Base-by-base conservation (phyloP, 2,329 filamentous ascomycete genomes). In the Lasiodiplodia citricola region DNA sequence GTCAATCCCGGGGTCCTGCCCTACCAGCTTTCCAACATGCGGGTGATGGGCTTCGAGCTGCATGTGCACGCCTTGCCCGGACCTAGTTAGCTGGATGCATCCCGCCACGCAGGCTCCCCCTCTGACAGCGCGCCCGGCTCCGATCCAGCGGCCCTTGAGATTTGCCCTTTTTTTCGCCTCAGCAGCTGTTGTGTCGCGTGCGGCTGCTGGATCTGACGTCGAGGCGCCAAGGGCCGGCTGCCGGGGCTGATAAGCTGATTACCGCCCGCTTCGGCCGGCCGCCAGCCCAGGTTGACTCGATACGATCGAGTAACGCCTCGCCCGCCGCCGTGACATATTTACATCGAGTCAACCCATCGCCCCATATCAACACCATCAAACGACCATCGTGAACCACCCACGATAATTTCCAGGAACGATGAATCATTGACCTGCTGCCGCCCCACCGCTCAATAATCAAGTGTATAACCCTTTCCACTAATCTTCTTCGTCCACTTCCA, bases 301-400 rank as follows among this genome's bases (percentile, higher is more conserved):
- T 64, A 37, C n/a, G 18, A 64, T 52, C 47, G 21, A 23, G 60
- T 64, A 21, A 64, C 8, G 16, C 25, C 44, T 52, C 47, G 60
- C 60, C 44, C 44, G 44, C 60, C 60, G 31, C 21, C 18, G 54
- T 64, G 60, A 64, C 60, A 64, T 52, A 52, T 64, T 64, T 21
- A 11, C 60, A 64, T 64, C 60, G 60, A 64, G 60, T 64, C 60
- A 64, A 64, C 47, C 58, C 21, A n/a, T 28, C 16, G n/a, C 14
- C 41, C 41, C 60, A 52, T 64, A 64, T 64, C 60, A 64, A 64
- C 60, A 64, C 60, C 60, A 64, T 64, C 47, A 38, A 52, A 51
- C 44, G 44, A 37, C 44, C 56, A 52, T 64, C 60, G 44, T 51
- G 58, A 51, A 16, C 35, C 21, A 2, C 57, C 41, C 58, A 41